Evolutionary conservation across 208 protist species (phyloP).

Genomic region (Acanthamoeba royreba): DNA sequence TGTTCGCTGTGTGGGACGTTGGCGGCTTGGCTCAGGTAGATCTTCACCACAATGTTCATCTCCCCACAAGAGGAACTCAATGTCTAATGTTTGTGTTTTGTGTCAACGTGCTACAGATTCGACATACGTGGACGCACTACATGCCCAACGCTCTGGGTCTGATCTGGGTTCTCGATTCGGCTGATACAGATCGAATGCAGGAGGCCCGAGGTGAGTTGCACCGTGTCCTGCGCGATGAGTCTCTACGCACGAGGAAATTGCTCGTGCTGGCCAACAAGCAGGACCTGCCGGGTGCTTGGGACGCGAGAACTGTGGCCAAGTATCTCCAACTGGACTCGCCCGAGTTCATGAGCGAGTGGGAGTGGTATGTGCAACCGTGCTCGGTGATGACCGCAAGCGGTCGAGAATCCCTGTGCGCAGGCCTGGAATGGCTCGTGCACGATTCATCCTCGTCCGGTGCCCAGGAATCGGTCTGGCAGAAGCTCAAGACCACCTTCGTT

Average conservation of each 20-base stretch:
- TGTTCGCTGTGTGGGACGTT: slow-evolving; percentile 8
- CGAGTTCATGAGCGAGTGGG: slow-evolving; percentile 69
- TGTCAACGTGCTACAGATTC: too few species aligned
- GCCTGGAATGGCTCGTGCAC: slow-evolving; percentile 81
- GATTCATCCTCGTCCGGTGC: background rate
- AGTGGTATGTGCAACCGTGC: slow-evolving; percentile 84
- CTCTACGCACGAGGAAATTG: slow-evolving; percentile 82
- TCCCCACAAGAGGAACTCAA: too few species aligned
- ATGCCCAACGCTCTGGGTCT: slow-evolving; percentile 86
- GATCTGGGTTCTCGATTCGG: slow-evolving; percentile 89
- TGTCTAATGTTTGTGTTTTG: too few species aligned
- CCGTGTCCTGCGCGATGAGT: slow-evolving; percentile 85
- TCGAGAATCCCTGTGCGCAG: slow-evolving; percentile 83
- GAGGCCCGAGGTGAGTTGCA: slow-evolving; percentile 80
- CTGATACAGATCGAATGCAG: slow-evolving; percentile 82
- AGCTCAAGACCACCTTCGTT: background rate
- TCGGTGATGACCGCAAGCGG: slow-evolving; percentile 77
- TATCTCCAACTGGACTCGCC: slow-evolving; percentile 79
- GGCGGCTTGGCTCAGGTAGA: background rate
- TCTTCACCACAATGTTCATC: background rate
- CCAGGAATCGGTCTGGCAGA: background rate
- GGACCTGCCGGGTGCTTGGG: slow-evolving; percentile 81
- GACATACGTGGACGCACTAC: slow-evolving; percentile 87
- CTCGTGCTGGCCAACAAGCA: slow-evolving; percentile 93
- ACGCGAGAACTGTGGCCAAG: slow-evolving; percentile 80